Evolutionary conservation across 306 rosid species (phyloP), one percentile per base, ranked within the genome.

Genomic region (Quercus robur): DNA sequence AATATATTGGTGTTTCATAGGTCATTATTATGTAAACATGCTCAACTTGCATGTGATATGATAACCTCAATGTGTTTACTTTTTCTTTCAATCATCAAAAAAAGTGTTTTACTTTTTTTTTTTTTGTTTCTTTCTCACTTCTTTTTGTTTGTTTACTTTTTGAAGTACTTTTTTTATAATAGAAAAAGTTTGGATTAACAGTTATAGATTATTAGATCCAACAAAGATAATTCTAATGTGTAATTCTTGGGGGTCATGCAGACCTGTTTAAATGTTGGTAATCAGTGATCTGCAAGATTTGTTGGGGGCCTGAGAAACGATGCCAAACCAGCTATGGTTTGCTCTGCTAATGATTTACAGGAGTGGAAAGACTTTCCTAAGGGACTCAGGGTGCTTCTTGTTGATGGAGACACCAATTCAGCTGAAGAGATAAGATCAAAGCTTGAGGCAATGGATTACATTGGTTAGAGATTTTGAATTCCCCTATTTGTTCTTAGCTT

Each of bases 301-400:
- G 64, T 68, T 21, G 85, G 68, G 33, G 84, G 84, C 74, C 83
- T 58, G 90, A 92, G 94, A 89, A 91, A 93, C 81, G 92, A 93
- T 96, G 99, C 98, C 89, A 91, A 86, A 87, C 94, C 93, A 96
- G 97, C 98, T 89, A 96, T 96, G 99, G 98, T 96, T 93, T 96
- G 93, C 89, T 90, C 93, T 81, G 92, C 97, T 74, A 90, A 85
- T 88, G 98, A 93, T 90, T 86, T 96, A 84, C 97, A 93, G 56
- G 88, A 80, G 73, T 96, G 98, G 99, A 90, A 93, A 72, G 98
- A 96, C 85, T 96, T 96, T 74, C 99, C 99, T 2, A 93, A 93
- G 81, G 98, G 97, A 26, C 99, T 96, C 71, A 83, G 91, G 83
- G 97, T 96, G 82, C 98, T 96, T 81, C 91, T 96, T 75, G 93